These are phyloP conservation scores for Crithidia thermophila DNA, from an alignment of 208 protist species.

Conservation along the genomic window DNA sequence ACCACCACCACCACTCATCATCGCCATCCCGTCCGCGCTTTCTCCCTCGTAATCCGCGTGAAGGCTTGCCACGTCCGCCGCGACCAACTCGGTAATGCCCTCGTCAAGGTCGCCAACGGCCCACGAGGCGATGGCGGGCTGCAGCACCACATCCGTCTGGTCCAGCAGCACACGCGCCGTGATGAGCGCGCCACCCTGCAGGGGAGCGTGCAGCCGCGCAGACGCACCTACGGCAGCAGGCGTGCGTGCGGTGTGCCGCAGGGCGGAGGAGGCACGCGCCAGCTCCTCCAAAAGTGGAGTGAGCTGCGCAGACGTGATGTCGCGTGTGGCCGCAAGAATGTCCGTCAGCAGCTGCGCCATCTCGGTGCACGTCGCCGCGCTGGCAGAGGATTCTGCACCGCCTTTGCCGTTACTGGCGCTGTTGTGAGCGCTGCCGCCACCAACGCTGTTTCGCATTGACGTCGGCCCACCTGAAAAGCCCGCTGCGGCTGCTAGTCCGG, in stretches of 20 bases:
- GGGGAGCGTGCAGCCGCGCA: not conserved
- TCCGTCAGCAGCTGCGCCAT: constrained; percentile 64
- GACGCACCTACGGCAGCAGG: not conserved
- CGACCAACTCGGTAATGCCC: constrained; percentile 37
- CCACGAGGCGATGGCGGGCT: constrained; percentile 50
- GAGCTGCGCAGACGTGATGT: constrained; percentile 54
- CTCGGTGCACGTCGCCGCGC: constrained; percentile 40
- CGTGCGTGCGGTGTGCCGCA: constrained; percentile 22
- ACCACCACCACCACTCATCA: too few relatives aligned
- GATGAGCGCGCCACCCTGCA: constrained; percentile 39
- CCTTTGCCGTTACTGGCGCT: too few relatives aligned
- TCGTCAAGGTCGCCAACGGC: constrained; percentile 38
- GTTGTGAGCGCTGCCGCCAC: not conserved
- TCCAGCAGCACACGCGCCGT: constrained; percentile 57
- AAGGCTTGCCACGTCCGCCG: constrained; percentile 21
- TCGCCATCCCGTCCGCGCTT: not conserved
- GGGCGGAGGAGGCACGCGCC: constrained; percentile 32
- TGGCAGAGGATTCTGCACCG: constrained; percentile 6
- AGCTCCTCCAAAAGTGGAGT: constrained; percentile 54
- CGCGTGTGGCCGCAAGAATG: constrained; percentile 43
- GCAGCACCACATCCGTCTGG: constrained; percentile 43
- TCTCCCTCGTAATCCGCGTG: not conserved
- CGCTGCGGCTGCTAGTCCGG: not conserved
- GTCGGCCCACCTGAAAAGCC: too few relatives aligned
- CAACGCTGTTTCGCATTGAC: constrained; percentile 1